These are phyloP conservation scores for Rugonectria rugulosa DNA, from an alignment of 2,329 filamentous ascomycete species.

Conservation along the genomic window DNA sequence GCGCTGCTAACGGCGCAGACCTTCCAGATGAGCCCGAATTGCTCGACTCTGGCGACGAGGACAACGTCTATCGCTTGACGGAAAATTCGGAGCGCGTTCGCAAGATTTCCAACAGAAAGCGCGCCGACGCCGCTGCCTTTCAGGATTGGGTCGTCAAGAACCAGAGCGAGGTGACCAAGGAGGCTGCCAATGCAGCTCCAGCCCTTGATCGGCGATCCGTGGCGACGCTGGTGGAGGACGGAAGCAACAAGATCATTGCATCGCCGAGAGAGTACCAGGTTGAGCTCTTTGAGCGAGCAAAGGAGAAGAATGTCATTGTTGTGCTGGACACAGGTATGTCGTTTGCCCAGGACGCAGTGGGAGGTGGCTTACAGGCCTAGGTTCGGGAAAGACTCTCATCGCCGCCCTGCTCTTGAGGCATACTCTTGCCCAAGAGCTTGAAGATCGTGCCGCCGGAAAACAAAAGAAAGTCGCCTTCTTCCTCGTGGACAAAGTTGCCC, in stretches of 20 bases:
- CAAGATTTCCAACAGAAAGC: slow-evolving; percentile 56
- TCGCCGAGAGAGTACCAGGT: slow-evolving; percentile 89
- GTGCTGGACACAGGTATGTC: slow-evolving; percentile 84
- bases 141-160: slow-evolving; percentile 51
- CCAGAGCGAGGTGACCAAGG: slow-evolving; percentile 45
- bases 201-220: slow-evolving; percentile 43
- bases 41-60: slow-evolving; percentile 31
- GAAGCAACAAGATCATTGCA: slow-evolving; percentile 67
- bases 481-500: slow-evolving; percentile 85
- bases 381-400: slow-evolving; percentile 96
- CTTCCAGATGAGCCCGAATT: slow-evolving; percentile 19
- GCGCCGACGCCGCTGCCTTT: slow-evolving; percentile 59
- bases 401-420: slow-evolving; percentile 84
- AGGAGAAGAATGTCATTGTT: slow-evolving; percentile 85
- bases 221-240: slow-evolving; percentile 44
- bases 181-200: slow-evolving; percentile 32
- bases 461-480: slow-evolving; percentile 80
- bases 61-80: slow-evolving; percentile 38
- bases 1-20: neutral
- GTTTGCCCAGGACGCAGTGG: no score
- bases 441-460: slow-evolving; percentile 68
- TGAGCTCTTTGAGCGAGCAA: slow-evolving; percentile 89
- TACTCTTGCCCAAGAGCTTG: slow-evolving; percentile 78
- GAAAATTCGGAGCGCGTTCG: slow-evolving; percentile 43
- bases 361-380: slow-evolving; percentile 47